Conservation (phyloP, 495 filamentous ascomycete species). For the Lophium mytilinum region DNA sequence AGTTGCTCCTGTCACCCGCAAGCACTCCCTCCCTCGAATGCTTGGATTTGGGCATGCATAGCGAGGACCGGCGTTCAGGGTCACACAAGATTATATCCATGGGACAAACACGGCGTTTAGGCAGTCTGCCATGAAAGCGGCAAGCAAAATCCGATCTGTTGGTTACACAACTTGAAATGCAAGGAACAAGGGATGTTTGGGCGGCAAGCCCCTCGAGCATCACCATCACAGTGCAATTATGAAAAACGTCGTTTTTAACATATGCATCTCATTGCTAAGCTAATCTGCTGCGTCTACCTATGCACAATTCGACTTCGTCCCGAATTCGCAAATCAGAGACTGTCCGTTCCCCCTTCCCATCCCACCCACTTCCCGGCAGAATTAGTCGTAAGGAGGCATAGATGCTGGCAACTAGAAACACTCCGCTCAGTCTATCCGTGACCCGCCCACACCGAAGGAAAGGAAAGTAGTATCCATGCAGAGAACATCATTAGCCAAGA, state of each 20-base stretch:
- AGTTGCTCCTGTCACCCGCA: too few relatives aligned
- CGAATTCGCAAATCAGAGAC: neutral
- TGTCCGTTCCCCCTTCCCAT: neutral
- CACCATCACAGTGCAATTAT: neutral
- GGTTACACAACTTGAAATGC: too few relatives aligned
- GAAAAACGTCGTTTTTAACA: neutral
- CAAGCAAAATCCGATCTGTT: too few relatives aligned
- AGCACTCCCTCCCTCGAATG: too few relatives aligned
- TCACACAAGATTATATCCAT: neutral
- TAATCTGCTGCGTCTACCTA: neutral
- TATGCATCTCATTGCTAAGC: neutral
- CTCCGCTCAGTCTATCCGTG: neutral
- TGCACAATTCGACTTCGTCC: neutral
- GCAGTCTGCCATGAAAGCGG: neutral
- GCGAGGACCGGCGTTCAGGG: neutral
- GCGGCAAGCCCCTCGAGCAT: neutral
- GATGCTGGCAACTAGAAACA: neutral
- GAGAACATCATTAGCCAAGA: constrained; percentile 2
- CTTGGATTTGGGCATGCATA: neutral
- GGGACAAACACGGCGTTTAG: neutral
- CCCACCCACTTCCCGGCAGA: neutral
- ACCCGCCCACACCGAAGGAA: neutral
- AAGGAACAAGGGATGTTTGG: too few relatives aligned
- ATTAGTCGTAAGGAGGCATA: neutral
- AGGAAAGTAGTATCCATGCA: neutral